Conservation (phyloP, 139 green algal species). For the Tetraselmis striata region DNA sequence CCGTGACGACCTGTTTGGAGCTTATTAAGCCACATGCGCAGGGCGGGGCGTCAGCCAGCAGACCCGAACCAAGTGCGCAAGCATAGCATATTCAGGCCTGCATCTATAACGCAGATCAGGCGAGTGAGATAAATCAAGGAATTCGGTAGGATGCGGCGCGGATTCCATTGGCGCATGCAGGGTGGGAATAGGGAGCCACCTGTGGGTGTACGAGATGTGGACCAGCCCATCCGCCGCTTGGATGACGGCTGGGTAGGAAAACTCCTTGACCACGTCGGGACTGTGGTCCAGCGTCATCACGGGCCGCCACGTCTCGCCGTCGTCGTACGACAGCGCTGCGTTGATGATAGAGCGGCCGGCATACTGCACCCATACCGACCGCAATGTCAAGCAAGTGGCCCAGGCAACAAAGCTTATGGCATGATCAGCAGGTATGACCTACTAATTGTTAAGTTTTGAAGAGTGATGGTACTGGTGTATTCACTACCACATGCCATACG, state of each 20-base stretch:
- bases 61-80: neutral
- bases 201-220: constrained; percentile 5
- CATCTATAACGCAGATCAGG: no score
- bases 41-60: no score
- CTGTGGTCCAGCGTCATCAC: neutral
- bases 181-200: neutral
- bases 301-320: constrained; percentile 2
- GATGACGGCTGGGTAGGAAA: constrained; percentile 4
- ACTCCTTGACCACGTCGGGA: neutral
- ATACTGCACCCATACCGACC: no score
- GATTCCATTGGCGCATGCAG: no score
- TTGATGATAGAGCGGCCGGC: neutral
- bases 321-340: constrained; percentile 1
- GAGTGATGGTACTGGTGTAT: no score
- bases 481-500: no score
- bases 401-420: neutral
- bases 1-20: neutral
- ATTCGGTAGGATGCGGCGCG: no score
- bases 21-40: no score
- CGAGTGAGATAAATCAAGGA: no score
- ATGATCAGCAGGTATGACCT: neutral
- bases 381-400: no score
- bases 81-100: neutral
- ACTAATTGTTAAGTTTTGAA: no score
- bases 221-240: neutral